Conservation (phyloP, 441 rosid genomes). For the Arabidopsis lyrata region DNA sequence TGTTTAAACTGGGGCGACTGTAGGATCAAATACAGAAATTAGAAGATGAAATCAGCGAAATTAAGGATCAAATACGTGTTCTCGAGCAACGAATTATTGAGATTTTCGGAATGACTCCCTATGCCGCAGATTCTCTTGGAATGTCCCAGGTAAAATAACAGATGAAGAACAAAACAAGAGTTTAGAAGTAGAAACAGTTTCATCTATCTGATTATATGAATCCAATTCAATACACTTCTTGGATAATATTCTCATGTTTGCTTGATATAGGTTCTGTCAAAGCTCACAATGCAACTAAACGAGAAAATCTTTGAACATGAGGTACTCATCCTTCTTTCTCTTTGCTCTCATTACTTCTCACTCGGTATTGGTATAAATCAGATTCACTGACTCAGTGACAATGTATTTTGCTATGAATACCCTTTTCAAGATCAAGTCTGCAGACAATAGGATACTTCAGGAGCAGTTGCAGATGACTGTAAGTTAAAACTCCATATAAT, state of each 20-base stretch:
- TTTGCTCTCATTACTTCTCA: conserved; percentile 17
- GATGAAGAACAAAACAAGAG: conserved; percentile 23
- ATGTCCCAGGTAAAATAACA: conserved; percentile 68
- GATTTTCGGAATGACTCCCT: conserved; percentile 61
- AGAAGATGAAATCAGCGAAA: conserved; percentile 83
- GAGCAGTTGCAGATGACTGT: conserved; percentile 81
- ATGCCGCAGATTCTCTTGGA: conserved; percentile 56
- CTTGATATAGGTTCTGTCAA: conserved; percentile 69
- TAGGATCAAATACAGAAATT: conserved; percentile 81
- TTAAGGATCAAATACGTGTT: conserved; percentile 74
- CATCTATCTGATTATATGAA: conserved; percentile 27
- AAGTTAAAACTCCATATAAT: conserved; percentile 54
- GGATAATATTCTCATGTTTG: conserved; percentile 20
- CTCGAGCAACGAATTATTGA: conserved; percentile 85
- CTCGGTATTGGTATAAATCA: not conserved
- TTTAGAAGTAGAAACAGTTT: not conserved
- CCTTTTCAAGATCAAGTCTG: conserved; percentile 76
- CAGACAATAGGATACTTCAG: conserved; percentile 93
- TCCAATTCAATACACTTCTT: conserved; percentile 24
- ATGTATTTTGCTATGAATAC: conserved; percentile 8
- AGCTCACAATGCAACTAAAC: conserved; percentile 78
- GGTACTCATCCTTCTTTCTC: conserved; percentile 49
- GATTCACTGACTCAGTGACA: conserved; percentile 23
- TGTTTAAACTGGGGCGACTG: conserved; percentile 42
- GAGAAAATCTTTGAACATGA: conserved; percentile 90